Evolutionary conservation across 2,329 filamentous ascomycete species (phyloP), one percentile per base, ranked within the genome.

Genomic region (Epicoccum sorghinum): DNA sequence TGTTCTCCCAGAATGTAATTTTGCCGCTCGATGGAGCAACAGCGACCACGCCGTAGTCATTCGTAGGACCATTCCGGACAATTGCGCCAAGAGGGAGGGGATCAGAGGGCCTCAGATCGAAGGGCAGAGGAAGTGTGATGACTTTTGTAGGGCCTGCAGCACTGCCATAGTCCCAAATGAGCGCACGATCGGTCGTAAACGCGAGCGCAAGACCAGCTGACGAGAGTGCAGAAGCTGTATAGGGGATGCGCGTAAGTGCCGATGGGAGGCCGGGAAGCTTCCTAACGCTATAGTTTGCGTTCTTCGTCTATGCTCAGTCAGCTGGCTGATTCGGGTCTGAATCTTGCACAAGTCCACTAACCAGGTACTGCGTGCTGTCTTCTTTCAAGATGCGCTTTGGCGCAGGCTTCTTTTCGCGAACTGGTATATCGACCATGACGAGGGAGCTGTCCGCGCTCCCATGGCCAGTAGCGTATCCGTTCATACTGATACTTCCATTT

Each of bases 1-100:
- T 90, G 35, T 91, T 96, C 72, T 98, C 95, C 92, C 95, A 98
- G 74, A 95, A 98, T 39, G 91, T 88, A 47, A 98, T 86, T 73
- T 88, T 93, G 47, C 95, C 95, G 43, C 83, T 92, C 14, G 85
- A 85, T 10, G 93, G 90, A 78, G 93, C 90, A 33, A 98, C 83
- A 33, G 97, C 84, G 25, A 99, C 86, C 33, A 99, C 82, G 2
- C 95, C 95, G 30, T 93, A 89, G 64, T 96, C 90, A 43, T 86
- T 85, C 4, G 88, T 87, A 9, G 89, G 87, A 4, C 90, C 89
- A 44, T 89, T 88, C 0, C 90, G 88, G 6, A 97, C 88, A 47
- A 99, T 83, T 14, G 90, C 86, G 48, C 91, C 95, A 35, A 97
- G 81, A 1, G 95, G 93, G 5, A 96, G 80, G 18, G 89, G 85